phyloP scores from a whole-genome alignment of 163 green algal genomes.

The Smithsoniella earleae region DNA sequence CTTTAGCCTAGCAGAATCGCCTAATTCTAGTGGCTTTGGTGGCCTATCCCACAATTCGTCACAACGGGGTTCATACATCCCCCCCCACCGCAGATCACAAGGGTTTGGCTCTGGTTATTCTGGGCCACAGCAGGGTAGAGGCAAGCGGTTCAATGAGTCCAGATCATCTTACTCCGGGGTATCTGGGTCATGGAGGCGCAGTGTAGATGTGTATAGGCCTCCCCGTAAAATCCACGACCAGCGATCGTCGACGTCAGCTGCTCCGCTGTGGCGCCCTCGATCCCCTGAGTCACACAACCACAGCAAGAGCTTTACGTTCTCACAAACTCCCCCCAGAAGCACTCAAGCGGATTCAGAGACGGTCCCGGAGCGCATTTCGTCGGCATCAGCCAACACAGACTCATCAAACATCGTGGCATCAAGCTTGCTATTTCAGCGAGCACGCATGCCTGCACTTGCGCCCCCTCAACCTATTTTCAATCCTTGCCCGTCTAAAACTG shows the following conservation, averaged over 20 bases:
- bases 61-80: constrained; percentile 4
- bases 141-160: not conserved
- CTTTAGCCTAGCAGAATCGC: not conserved
- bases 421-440: constrained; percentile 27
- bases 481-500: too few species aligned
- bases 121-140: not conserved
- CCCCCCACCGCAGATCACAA: constrained; percentile 4
- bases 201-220: not conserved
- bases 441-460: not conserved
- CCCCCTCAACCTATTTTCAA: not conserved
- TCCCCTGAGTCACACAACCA: not conserved
- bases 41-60: too few species aligned
- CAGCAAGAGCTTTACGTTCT: too few species aligned
- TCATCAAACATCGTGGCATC: not conserved
- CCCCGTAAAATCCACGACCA: not conserved
- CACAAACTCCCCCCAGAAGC: too few species aligned
- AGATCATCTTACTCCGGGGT: not conserved
- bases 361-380: not conserved
- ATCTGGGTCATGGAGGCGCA: not conserved
- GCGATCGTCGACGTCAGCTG: not conserved
- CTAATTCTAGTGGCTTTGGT: too few species aligned
- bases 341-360: too few species aligned
- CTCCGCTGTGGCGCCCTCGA: not conserved
- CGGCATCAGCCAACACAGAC: not conserved
- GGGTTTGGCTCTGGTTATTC: not conserved